These are phyloP conservation scores for Helianthus annuus DNA, from an alignment of 129 eudicot genomes.

Conservation along the genomic window HanXRQr2.0-SUNRISE NC_035435.2:64696240-64696739, in stretches of 20 bases:
- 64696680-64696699: neutral
- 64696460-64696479: slow-evolving; percentile 45
- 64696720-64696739: too few relatives aligned
- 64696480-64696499: neutral
- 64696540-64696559: neutral
- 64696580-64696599: neutral
- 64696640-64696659: neutral
- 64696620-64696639: too few relatives aligned
- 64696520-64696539: neutral
- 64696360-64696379: slow-evolving; percentile 95
- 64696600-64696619: neutral
- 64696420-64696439: slow-evolving; percentile 98
- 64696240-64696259: slow-evolving; percentile 55
- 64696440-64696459: slow-evolving; percentile 93
- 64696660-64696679: neutral
- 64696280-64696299: slow-evolving; percentile 85
- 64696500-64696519: neutral
- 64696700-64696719: too few relatives aligned
- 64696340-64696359: slow-evolving; percentile 93
- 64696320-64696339: slow-evolving; percentile 96
- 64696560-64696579: neutral
- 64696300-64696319: slow-evolving; percentile 90
- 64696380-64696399: slow-evolving; percentile 93
- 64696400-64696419: slow-evolving; percentile 97
- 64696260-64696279: slow-evolving; percentile 89